phyloP scores from a whole-genome alignment of 2,329 filamentous ascomycete species.

The Thielaviopsis ethacetica region DNA sequence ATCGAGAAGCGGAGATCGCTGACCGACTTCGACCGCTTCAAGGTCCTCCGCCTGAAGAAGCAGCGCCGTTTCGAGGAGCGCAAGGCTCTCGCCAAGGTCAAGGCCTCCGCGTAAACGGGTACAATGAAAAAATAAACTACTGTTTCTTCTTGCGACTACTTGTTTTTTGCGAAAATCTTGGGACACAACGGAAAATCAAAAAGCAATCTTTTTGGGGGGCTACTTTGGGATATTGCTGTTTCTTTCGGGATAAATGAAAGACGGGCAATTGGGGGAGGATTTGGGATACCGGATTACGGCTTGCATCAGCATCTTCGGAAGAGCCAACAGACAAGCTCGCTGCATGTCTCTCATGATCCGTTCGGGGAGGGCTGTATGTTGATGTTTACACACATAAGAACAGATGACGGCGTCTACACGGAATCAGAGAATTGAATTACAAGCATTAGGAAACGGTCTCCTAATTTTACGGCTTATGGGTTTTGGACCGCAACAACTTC shows the following conservation, averaged over 20 bases:
- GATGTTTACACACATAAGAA: constrained; percentile 29
- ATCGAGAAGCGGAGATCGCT: constrained; percentile 74
- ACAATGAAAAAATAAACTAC: constrained; percentile 22
- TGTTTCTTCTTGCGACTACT: constrained; percentile 14
- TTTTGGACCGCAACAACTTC: constrained; percentile 8
- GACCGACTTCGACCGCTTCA: constrained; percentile 99
- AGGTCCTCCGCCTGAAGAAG: constrained; percentile 99
- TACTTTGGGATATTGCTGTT: constrained; percentile 15
- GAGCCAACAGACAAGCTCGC: constrained; percentile 35
- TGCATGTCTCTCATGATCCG: constrained; percentile 41
- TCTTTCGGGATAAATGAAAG: constrained; percentile 20
- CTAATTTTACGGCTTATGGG: constrained; percentile 12
- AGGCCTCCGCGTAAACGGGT: constrained; percentile 53
- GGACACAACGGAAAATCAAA: constrained; percentile 13
- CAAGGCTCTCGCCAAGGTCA: constrained; percentile 90
- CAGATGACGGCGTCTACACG: constrained; percentile 50
- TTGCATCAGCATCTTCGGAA: constrained; percentile 26
- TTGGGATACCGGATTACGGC: constrained; percentile 15
- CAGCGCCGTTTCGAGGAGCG: constrained; percentile 96
- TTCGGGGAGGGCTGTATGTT: constrained; percentile 49
- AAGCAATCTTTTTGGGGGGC: constrained; percentile 9
- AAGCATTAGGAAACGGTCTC: constrained; percentile 13
- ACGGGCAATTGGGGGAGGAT: constrained; percentile 9
- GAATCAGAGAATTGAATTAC: constrained; percentile 30
- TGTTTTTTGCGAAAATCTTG: constrained; percentile 10